Evolutionary conservation across 345 rosid species (phyloP), one percentile per base, ranked within the genome.

Genomic region (Eucalyptus tenuipes): DNA sequence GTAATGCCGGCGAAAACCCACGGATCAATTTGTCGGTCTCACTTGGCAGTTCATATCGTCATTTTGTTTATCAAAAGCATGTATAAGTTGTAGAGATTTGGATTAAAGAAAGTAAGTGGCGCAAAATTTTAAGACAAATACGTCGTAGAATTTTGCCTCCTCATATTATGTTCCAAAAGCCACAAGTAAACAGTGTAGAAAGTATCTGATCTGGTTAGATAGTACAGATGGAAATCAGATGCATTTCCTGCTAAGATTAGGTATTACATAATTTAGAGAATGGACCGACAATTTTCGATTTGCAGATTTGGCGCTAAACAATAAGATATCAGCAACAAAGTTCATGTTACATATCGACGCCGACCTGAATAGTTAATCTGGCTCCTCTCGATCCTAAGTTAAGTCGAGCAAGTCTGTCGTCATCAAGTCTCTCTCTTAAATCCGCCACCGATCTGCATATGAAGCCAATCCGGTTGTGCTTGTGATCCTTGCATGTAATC

Each of bases 361-460:
- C 2, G 45, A 86, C 45, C 45, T 52, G 29, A 86, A 40, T 40
- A 86, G 68, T 52, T 81, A 66, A 68, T 40, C 48, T 31, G 55
- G 85, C 44, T 45, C 68, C 25, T 87, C 31, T 68, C 5, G 22
- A 86, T 57, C 64, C 86, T 80, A 75, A 75, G 47, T 42, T 75
- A 75, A 75, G 47, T 10, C 16, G 84, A 75, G 84, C 84, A 75
- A 75, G 9, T 75, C 47, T 15, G 15, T 87, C 10, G 48, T 40
- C 85, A 89, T 92, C 91, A 94, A 44, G 92, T 55, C 80, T 95
- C 88, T 90, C 96, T 91, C 88, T 96, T 93, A 79, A 92, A 93
- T 93, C 90, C 91, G 87, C 95, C 95, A 61, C 96, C 96, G 49
- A 91, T 92, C 91, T 96, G 99, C 98, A 96, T 95, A 86, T 96